These are phyloP conservation scores for Recurvomyces mirabilis DNA, from an alignment of 495 filamentous ascomycete genomes.

Conservation along the genomic window DNA sequence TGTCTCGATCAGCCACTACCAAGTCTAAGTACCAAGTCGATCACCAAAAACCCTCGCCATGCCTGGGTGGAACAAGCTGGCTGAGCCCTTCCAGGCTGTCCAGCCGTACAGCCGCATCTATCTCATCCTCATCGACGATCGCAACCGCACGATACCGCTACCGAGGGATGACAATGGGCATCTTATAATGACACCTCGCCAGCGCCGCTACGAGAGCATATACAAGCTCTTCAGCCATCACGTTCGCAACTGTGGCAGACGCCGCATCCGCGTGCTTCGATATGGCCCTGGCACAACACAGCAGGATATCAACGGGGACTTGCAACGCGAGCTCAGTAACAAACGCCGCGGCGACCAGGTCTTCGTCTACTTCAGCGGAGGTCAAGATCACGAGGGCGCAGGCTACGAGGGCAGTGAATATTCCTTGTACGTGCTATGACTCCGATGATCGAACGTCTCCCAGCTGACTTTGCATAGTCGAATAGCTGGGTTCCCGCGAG, in stretches of 20 bases:
- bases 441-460: neutral
- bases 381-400: too few species aligned
- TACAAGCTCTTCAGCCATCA: slow-evolving; percentile 1
- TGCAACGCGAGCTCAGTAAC: neutral
- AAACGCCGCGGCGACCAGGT: slow-evolving; percentile 1
- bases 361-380: slow-evolving; percentile 11
- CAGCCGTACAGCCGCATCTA: neutral
- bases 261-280: too few species aligned
- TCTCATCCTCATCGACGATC: neutral
- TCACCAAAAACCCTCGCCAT: too few species aligned
- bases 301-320: neutral
- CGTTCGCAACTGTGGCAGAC: too few species aligned
- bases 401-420: slow-evolving; percentile 6
- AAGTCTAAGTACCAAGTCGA: too few species aligned
- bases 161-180: neutral
- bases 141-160: neutral
- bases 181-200: neutral
- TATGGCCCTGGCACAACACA: neutral
- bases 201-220: neutral
- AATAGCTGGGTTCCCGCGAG: slow-evolving; percentile 1
- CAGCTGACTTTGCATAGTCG: neutral
- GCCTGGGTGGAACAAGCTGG: neutral
- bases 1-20: too few species aligned
- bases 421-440: neutral
- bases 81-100: neutral